Evolutionary conservation across 2,329 filamentous ascomycete species (phyloP).

Genomic region (Ophiostoma tasmaniense): DNA sequence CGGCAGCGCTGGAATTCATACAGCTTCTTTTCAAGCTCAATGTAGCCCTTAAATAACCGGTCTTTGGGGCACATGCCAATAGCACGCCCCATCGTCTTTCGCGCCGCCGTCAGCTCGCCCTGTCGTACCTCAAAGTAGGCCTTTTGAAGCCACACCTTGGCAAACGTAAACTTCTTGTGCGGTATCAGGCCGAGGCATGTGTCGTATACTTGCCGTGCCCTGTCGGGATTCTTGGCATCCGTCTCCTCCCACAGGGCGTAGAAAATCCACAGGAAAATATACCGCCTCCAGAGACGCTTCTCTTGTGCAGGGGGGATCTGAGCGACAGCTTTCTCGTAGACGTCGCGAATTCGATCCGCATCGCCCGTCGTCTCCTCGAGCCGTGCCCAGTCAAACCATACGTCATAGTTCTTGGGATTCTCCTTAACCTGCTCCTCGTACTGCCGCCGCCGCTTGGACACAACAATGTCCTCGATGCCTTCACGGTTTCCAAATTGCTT

Average conservation of each 20-base stretch:
- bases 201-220: conserved; percentile 83
- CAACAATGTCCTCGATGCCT: conserved; percentile 87
- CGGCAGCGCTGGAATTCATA: conserved; percentile 92
- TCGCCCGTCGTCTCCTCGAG: conserved; percentile 83
- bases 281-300: conserved; percentile 93
- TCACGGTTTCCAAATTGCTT: conserved; percentile 94
- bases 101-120: conserved; percentile 65
- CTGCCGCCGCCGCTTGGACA: conserved; percentile 85
- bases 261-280: conserved; percentile 97
- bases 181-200: conserved; percentile 82
- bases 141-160: conserved; percentile 90
- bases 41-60: conserved; percentile 87
- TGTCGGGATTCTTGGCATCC: conserved; percentile 66
- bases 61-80: conserved; percentile 96
- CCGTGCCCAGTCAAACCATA: conserved; percentile 91
- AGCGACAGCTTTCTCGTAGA: conserved; percentile 92
- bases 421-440: conserved; percentile 93
- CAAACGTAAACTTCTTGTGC: conserved; percentile 95
- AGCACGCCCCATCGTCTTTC: conserved; percentile 81
- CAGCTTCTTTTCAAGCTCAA: conserved; percentile 83
- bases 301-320: conserved; percentile 92
- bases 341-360: conserved; percentile 73
- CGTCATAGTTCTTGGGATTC: conserved; percentile 93
- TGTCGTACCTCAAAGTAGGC: conserved; percentile 91
- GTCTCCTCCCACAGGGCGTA: conserved; percentile 94